Evolutionary conservation across 2,329 filamentous ascomycete species (phyloP).

Genomic region (Sphaerulina vaccinii): DNA sequence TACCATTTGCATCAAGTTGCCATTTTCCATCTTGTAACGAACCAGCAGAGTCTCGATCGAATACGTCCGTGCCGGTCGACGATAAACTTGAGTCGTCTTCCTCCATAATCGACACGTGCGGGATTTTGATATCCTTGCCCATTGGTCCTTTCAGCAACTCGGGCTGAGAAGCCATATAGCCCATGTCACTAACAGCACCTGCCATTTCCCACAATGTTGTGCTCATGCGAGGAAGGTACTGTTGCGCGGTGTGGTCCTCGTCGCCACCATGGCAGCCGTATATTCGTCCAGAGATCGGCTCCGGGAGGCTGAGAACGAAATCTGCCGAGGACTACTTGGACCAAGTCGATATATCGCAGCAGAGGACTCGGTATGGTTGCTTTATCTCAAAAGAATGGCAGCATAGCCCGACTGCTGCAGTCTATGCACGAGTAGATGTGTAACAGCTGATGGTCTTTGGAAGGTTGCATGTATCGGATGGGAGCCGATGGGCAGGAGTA

Average conservation of each 20-base stretch:
- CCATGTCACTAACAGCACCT: conserved; percentile 17
- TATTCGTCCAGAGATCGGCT: conserved; percentile 7
- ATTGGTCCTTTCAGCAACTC: conserved; percentile 15
- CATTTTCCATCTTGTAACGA: conserved; percentile 25
- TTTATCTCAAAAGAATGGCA: conserved; percentile 3
- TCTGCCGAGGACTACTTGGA: conserved; percentile 11
- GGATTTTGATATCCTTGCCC: conserved; percentile 21
- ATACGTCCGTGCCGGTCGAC: conserved; percentile 34
- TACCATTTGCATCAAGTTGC: conserved; percentile 32
- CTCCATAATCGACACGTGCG: conserved; percentile 15
- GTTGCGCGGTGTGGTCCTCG: conserved; percentile 11
- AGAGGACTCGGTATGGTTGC: neutral
- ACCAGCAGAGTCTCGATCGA: conserved; percentile 26
- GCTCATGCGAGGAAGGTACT: conserved; percentile 8
- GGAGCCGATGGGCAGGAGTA: neutral
- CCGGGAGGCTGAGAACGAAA: conserved; percentile 9
- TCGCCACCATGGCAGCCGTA: conserved; percentile 22
- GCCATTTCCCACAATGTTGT: conserved; percentile 16
- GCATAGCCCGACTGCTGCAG: neutral
- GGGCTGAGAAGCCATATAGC: conserved; percentile 18
- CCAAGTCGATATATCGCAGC: conserved; percentile 1
- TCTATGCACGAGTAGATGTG: neutral
- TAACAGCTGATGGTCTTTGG: neutral
- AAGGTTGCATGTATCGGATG: conserved; percentile 1
- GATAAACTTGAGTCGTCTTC: conserved; percentile 37